Evolutionary conservation across 352 stramenopile species (phyloP).

Genomic region (Phytophthora pseudosyringae): DNA sequence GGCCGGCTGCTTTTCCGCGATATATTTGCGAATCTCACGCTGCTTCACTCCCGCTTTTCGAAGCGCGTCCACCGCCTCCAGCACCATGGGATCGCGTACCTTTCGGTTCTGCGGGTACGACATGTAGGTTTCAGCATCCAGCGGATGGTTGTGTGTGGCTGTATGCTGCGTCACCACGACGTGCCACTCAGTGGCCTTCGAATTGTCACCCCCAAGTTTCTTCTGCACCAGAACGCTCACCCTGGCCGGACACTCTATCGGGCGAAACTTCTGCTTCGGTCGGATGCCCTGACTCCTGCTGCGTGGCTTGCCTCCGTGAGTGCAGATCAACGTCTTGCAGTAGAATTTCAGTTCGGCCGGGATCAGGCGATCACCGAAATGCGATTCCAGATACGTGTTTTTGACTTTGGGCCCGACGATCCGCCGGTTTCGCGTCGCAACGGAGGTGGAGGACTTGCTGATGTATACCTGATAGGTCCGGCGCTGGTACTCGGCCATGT

Average conservation of each 20-base stretch:
- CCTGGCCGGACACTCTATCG: conserved; percentile 2
- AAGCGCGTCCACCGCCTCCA: conserved; percentile 2
- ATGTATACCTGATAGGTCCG: conserved; percentile 3
- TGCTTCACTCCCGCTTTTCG: conserved; percentile 3
- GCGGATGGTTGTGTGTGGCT: conserved; percentile 1
- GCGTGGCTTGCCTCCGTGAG: background rate
- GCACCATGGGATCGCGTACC: background rate
- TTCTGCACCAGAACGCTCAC: background rate
- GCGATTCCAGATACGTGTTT: background rate
- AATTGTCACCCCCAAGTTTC: background rate
- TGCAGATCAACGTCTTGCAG: conserved; percentile 1
- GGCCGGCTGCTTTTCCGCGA: background rate
- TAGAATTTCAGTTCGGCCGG: conserved; percentile 1
- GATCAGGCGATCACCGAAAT: background rate
- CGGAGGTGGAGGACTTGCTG: background rate
- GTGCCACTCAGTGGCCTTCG: background rate
- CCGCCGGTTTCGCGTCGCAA: background rate
- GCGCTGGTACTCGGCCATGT: conserved; percentile 3
- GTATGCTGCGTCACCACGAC: background rate
- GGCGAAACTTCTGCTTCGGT: background rate
- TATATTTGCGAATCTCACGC: background rate
- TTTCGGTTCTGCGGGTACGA: background rate
- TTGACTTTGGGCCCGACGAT: no score
- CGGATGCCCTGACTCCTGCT: background rate
- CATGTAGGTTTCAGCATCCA: background rate